phyloP scores from a whole-genome alignment of 1,139 yeast species.

The Petasospora rhodanensis region DNA sequence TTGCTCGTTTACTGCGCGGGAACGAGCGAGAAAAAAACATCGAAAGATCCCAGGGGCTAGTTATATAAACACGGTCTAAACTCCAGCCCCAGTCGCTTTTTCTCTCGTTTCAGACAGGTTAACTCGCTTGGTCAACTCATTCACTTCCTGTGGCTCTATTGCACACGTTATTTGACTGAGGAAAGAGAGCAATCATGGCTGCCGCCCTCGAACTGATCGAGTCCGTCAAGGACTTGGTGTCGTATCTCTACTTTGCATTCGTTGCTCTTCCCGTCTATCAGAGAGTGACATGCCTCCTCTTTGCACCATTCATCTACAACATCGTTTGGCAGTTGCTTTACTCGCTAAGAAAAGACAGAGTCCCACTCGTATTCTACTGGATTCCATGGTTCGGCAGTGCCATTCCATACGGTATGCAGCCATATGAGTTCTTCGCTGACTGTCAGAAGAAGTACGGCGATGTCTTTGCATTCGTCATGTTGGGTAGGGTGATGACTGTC shows the following conservation, averaged over 20 bases:
- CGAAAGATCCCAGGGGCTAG: too few species aligned
- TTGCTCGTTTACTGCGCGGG: neutral
- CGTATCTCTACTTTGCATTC: conserved; percentile 19
- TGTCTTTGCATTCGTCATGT: conserved; percentile 79
- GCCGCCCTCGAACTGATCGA: conserved; percentile 15
- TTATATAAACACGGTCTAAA: neutral
- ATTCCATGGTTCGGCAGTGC: conserved; percentile 97
- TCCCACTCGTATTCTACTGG: conserved; percentile 88
- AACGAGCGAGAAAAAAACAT: conserved; percentile 1
- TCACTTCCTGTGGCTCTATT: too few species aligned
- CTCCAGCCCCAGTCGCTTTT: neutral
- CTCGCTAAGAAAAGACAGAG: conserved; percentile 71
- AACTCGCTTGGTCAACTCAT: too few species aligned
- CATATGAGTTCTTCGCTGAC: conserved; percentile 79
- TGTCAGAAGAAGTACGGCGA: conserved; percentile 86
- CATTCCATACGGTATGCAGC: conserved; percentile 82
- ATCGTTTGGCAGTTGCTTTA: conserved; percentile 67
- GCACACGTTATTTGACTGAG: neutral
- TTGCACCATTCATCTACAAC: conserved; percentile 48
- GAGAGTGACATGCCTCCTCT: conserved; percentile 26
- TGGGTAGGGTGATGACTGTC: conserved; percentile 93
- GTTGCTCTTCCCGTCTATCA: conserved; percentile 29
- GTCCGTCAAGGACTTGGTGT: conserved; percentile 10
- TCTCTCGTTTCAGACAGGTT: too few species aligned
- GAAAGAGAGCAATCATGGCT: conserved; percentile 14